Evolutionary conservation across 192 early-diverging fungal species (phyloP).

Genomic region (Cladochytrium replicatum): DNA sequence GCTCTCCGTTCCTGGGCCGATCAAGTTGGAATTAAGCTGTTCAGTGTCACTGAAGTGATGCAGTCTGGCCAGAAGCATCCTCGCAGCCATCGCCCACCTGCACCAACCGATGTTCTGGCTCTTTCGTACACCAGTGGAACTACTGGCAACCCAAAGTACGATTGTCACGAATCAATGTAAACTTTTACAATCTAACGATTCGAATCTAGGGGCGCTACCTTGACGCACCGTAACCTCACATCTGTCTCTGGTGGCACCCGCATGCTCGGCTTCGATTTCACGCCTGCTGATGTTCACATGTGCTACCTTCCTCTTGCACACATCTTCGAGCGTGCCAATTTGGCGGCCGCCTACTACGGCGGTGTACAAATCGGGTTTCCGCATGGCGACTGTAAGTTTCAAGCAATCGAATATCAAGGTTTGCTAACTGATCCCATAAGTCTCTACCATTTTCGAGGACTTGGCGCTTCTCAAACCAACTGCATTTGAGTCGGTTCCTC

Average conservation of each 20-base stretch:
- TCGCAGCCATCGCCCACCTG: constrained; percentile 41
- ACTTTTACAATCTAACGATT: constrained; percentile 46
- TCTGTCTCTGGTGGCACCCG: constrained; percentile 1
- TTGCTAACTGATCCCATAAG: constrained; percentile 57
- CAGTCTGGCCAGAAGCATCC: constrained; percentile 46
- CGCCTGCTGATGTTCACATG: constrained; percentile 19
- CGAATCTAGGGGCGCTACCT: constrained; percentile 23
- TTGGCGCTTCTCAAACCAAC: constrained; percentile 71
- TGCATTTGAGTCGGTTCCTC: constrained; percentile 72
- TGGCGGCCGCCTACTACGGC: constrained; percentile 41
- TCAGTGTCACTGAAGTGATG: constrained; percentile 56
- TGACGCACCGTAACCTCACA: constrained; percentile 5
- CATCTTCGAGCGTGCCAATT: constrained; percentile 55
- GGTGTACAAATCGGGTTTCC: constrained; percentile 45
- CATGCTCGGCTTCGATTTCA: constrained; percentile 10
- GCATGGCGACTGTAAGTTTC: constrained; percentile 31
- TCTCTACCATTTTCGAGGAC: constrained; percentile 79
- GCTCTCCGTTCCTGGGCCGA: constrained; percentile 26
- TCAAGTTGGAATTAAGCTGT: constrained; percentile 22
- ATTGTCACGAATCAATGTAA: constrained; percentile 67
- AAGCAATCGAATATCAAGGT: not conserved
- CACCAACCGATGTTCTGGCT: constrained; percentile 51
- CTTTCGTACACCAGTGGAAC: constrained; percentile 54
- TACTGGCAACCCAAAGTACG: constrained; percentile 55
- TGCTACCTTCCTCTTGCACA: constrained; percentile 78